Percentiles rank a stretch among this genome's conserved stretches.
Conservation (phyloP, 164 flowering plant species). For the Tetracentron sinense region DNA sequence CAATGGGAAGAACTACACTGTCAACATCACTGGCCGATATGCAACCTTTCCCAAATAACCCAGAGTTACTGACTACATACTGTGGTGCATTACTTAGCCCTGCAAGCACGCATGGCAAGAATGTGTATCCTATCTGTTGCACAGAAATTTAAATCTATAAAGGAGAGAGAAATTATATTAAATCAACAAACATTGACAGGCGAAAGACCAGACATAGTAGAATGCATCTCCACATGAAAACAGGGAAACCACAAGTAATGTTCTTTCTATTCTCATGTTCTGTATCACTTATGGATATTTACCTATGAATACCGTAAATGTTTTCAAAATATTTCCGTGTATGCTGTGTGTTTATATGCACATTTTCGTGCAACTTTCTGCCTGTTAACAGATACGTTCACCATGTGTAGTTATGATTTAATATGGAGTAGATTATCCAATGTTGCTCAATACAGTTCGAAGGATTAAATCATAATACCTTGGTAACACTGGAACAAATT, state of each 20-base stretch:
- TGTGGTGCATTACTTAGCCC: conserved; percentile 85
- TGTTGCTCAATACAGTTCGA: neutral
- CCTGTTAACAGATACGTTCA: neutral
- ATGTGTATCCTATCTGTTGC: conserved; percentile 75
- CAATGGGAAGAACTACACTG: conserved; percentile 65
- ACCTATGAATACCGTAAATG: no score
- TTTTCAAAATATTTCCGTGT: neutral
- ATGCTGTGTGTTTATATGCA: neutral
- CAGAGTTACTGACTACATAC: conserved; percentile 36
- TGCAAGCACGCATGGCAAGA: conserved; percentile 88
- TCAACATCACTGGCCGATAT: conserved; percentile 66
- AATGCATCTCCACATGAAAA: no score
- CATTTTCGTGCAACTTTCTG: no score
- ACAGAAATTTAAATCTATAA: conserved; percentile 6
- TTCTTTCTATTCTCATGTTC: no score
- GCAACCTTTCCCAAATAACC: conserved; percentile 33
- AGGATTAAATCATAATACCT: neutral
- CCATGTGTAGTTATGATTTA: neutral
- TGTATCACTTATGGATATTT: no score
- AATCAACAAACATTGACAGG: neutral
- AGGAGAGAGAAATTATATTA: neutral
- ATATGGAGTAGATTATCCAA: neutral
- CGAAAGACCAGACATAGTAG: no score
- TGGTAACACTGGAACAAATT: neutral
- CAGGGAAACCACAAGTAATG: no score